These are phyloP conservation scores for Suillus luteus DNA, from an alignment of 768 basidiomycete species.

Conservation along the genomic window DNA sequence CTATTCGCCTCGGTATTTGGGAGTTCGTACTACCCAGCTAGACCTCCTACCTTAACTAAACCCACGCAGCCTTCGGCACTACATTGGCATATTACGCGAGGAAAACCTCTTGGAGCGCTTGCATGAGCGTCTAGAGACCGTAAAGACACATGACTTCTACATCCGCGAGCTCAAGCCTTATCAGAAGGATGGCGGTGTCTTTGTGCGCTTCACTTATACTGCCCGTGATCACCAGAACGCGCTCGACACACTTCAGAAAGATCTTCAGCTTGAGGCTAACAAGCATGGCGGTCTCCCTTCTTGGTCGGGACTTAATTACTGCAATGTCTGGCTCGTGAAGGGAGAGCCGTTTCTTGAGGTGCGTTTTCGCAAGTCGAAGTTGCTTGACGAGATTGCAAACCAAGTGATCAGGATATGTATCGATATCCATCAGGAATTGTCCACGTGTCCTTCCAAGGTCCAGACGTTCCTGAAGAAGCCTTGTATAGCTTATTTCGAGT, in stretches of 20 bases:
- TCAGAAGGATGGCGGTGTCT: conserved; percentile 84
- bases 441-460: conserved; percentile 84
- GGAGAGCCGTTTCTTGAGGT: conserved; percentile 86
- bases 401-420: conserved; percentile 69
- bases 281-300: conserved; percentile 61
- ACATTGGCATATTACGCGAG: conserved; percentile 60
- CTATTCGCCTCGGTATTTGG: conserved; percentile 67
- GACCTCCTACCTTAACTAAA: conserved; percentile 13
- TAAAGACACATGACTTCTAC: conserved; percentile 59
- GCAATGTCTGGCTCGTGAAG: conserved; percentile 70
- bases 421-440: conserved; percentile 75
- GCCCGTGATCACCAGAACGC: conserved; percentile 40
- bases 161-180: conserved; percentile 66
- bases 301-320: conserved; percentile 56
- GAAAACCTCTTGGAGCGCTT: conserved; percentile 57
- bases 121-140: conserved; percentile 46
- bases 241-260: conserved; percentile 49
- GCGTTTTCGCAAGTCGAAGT: conserved; percentile 15
- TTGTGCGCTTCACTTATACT: conserved; percentile 69
- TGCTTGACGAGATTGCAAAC: conserved; percentile 12
- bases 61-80: conserved; percentile 60
- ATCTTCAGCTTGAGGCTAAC: conserved; percentile 44
- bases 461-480: conserved; percentile 79
- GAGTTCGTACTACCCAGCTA: conserved; percentile 52
- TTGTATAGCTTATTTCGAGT: conserved; percentile 81